Evolutionary conservation across 768 basidiomycete genomes (phyloP).

Genomic region (Tylopilus cervinicoccineus): DNA sequence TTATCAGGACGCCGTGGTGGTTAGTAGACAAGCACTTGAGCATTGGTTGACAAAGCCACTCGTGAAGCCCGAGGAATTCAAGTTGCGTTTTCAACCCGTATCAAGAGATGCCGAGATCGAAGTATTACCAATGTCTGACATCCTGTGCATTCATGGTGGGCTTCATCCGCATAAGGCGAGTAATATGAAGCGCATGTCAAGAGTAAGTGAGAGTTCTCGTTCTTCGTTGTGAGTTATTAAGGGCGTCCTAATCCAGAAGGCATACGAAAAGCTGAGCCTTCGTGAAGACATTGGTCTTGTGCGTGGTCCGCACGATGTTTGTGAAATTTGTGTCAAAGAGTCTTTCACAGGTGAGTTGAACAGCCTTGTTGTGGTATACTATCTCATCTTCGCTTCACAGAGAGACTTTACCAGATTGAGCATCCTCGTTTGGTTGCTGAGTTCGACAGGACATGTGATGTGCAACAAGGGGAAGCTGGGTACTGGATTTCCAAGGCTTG

Average conservation of each 20-base stretch:
- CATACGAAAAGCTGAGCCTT: conserved; percentile 23
- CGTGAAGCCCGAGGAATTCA: conserved; percentile 19
- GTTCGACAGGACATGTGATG: conserved; percentile 53
- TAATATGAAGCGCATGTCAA: conserved; percentile 66
- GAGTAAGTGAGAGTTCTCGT: conserved; percentile 34
- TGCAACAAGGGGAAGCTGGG: conserved; percentile 39
- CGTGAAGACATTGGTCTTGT: conserved; percentile 48
- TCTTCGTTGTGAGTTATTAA: neutral
- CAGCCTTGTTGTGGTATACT: neutral
- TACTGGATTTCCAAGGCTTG: conserved; percentile 79
- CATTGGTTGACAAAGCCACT: conserved; percentile 50
- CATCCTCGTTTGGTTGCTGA: conserved; percentile 58
- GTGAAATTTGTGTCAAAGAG: conserved; percentile 52
- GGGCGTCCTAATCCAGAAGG: conserved; percentile 12
- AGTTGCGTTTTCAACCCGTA: conserved; percentile 16
- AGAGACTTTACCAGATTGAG: conserved; percentile 62
- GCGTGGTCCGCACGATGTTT: conserved; percentile 51
- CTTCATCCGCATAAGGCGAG: conserved; percentile 57
- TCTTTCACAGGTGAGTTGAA: conserved; percentile 51
- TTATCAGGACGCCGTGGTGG: conserved; percentile 52
- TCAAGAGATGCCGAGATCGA: conserved; percentile 19
- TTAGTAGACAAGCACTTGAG: conserved; percentile 57
- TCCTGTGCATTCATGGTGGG: conserved; percentile 58
- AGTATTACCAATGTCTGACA: conserved; percentile 36
- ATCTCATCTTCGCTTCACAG: conserved; percentile 33